Conservation (phyloP, 345 rosid genomes). For the Syzygium grande region DNA sequence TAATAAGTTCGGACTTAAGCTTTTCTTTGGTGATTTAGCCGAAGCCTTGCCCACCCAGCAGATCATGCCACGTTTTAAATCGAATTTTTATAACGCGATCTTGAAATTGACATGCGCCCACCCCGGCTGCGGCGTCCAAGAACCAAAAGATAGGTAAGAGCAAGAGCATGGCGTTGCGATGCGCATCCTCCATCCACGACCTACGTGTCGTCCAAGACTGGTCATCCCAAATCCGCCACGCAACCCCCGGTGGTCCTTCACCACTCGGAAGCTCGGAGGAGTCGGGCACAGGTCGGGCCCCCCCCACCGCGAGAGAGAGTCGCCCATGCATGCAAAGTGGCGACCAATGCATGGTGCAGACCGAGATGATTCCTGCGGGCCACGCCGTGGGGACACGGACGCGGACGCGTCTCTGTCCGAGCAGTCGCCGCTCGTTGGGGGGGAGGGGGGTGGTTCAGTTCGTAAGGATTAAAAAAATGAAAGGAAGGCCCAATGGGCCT, state of each 20-base stretch:
- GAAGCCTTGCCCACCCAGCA: too few species aligned
- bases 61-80: background rate
- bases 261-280: background rate
- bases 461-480: background rate
- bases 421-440: background rate
- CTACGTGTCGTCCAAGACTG: background rate
- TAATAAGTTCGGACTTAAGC: too few species aligned
- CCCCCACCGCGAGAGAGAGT: background rate
- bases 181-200: background rate
- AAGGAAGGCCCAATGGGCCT: background rate
- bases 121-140: background rate
- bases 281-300: background rate
- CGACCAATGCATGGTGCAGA: background rate
- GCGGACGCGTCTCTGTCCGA: background rate
- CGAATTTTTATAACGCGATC: background rate
- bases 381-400: background rate
- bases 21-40: too few species aligned
- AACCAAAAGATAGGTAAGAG: background rate
- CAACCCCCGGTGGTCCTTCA: background rate
- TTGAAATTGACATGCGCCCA: background rate
- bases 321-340: background rate
- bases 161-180: background rate
- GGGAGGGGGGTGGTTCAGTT: background rate
- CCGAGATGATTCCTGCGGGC: background rate
- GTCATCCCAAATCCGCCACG: background rate